Conservation (phyloP, 2,329 filamentous ascomycete species). For the Ophiosphaerella narmari region DNA sequence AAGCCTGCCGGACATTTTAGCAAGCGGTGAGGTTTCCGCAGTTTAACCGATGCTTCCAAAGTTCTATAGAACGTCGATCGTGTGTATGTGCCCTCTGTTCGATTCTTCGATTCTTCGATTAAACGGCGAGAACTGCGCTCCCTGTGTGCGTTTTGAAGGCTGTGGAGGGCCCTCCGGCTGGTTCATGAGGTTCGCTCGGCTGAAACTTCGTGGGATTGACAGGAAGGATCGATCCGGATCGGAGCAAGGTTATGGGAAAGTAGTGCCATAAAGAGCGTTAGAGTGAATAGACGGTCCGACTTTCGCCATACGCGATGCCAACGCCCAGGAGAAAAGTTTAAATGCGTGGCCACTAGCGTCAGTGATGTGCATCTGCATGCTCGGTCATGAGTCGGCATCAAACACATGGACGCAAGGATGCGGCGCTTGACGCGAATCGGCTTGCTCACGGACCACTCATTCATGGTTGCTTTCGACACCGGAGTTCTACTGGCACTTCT, state of each 20-base stretch:
- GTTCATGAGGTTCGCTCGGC: constrained; percentile 13
- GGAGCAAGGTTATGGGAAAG: constrained; percentile 17
- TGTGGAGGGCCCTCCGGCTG: constrained; percentile 25
- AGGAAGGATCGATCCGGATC: constrained; percentile 20
- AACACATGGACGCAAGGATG: constrained; percentile 15
- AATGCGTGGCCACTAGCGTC: constrained; percentile 36
- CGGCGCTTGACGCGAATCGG: constrained; percentile 28
- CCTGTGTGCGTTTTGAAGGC: constrained; percentile 2
- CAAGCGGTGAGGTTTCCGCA: constrained; percentile 28
- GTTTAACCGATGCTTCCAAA: constrained; percentile 24
- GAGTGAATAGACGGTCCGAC: constrained; percentile 30
- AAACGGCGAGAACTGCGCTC: constrained; percentile 7
- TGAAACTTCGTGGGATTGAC: constrained; percentile 17
- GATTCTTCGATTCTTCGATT: neutral
- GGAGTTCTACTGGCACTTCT: constrained; percentile 21
- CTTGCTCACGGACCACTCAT: constrained; percentile 8
- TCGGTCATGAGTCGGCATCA: constrained; percentile 37
- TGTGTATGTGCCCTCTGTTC: constrained; percentile 21
- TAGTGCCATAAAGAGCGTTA: constrained; percentile 12
- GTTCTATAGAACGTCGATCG: constrained; percentile 18
- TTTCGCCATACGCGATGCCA: constrained; percentile 16
- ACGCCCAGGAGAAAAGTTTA: constrained; percentile 24
- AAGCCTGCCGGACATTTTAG: neutral
- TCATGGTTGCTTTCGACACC: constrained; percentile 20
- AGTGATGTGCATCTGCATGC: constrained; percentile 25